phyloP scores from a whole-genome alignment of 345 rosid genomes.

The Hevea brasiliensis region DNA sequence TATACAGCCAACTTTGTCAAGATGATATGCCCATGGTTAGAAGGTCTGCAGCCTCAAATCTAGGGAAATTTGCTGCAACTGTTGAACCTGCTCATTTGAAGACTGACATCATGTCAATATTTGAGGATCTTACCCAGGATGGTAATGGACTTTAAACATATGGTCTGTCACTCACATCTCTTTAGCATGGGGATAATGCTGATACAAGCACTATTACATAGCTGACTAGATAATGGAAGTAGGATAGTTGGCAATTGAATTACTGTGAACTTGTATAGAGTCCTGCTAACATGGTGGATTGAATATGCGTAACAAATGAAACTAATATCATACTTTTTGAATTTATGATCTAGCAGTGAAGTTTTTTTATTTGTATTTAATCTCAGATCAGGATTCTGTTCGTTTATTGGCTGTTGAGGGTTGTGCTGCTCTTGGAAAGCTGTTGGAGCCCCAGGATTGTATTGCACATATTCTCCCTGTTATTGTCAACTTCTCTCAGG shows the following conservation, averaged over 20 bases:
- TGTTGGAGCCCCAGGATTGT: slow-evolving; percentile 93
- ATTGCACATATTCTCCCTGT: slow-evolving; percentile 86
- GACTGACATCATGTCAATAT: slow-evolving; percentile 78
- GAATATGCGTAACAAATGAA: background rate
- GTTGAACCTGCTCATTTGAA: slow-evolving; percentile 84
- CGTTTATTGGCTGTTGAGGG: slow-evolving; percentile 95
- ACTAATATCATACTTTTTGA: background rate
- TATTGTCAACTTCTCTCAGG: slow-evolving; percentile 94
- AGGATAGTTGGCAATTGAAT: background rate
- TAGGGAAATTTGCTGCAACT: slow-evolving; percentile 97
- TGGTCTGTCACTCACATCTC: background rate
- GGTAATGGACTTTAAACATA: slow-evolving; percentile 44
- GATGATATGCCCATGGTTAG: slow-evolving; percentile 99
- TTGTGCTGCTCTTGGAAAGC: slow-evolving; percentile 93
- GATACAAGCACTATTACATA: background rate
- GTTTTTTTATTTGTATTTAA: background rate
- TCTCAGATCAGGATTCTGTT: slow-evolving; percentile 95
- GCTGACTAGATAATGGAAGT: background rate
- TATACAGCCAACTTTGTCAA: slow-evolving; percentile 81
- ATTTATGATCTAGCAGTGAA: background rate
- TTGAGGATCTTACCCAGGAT: slow-evolving; percentile 97
- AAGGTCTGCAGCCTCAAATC: slow-evolving; percentile 91
- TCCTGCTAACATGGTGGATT: background rate
- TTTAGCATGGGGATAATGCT: background rate
- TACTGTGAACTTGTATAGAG: background rate